Evolutionary conservation across 495 filamentous ascomycete genomes (phyloP).

Genomic region (Glonium stellatum): DNA sequence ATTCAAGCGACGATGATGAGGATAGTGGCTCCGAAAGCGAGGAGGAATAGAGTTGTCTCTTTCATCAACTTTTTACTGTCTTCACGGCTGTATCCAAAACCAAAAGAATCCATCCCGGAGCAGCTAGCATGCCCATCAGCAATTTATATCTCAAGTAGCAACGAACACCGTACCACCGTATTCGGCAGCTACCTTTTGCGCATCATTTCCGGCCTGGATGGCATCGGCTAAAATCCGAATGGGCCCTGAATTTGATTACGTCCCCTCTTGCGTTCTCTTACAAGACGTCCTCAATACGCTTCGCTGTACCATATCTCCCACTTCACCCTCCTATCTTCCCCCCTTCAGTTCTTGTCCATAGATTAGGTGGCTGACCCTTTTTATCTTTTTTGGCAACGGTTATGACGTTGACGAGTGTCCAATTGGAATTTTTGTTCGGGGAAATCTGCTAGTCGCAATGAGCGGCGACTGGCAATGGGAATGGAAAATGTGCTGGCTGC

Average conservation of each 20-base stretch:
- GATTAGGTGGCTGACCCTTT: constrained; percentile 8
- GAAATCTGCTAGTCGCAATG: constrained; percentile 8
- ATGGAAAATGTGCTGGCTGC: constrained; percentile 5
- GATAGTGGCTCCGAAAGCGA: constrained; percentile 35
- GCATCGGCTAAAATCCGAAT: not conserved
- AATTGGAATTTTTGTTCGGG: constrained; percentile 7
- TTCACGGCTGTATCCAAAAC: not conserved
- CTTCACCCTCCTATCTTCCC: not conserved
- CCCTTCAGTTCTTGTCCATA: constrained; percentile 14
- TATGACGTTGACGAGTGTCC: constrained; percentile 19
- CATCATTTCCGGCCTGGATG: not conserved
- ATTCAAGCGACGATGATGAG: constrained; percentile 33
- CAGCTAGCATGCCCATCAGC: not conserved
- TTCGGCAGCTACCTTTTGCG: not conserved
- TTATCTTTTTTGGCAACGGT: constrained; percentile 23
- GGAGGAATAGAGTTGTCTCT: constrained; percentile 26
- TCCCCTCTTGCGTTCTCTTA: not conserved
- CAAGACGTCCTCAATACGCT: not conserved
- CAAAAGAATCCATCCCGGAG: not conserved
- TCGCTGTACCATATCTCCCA: constrained; percentile 18
- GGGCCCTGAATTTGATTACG: not conserved
- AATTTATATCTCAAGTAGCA: not conserved
- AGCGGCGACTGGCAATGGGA: constrained; percentile 12
- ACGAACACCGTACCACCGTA: not conserved
- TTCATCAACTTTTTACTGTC: not conserved